Conservation (phyloP, 768 basidiomycete species). For the Tephrocybe rancida region DNA sequence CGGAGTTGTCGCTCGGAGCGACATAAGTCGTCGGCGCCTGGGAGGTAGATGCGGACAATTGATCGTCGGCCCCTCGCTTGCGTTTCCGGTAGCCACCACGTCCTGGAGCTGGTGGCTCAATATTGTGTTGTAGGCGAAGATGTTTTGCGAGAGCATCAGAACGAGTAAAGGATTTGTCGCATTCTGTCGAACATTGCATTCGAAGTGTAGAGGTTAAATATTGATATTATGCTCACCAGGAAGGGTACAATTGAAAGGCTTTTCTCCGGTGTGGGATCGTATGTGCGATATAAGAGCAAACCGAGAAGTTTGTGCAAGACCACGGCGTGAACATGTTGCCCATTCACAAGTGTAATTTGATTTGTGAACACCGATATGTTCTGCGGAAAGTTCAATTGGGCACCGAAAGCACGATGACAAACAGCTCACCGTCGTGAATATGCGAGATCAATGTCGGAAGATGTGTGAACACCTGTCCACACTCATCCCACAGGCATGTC, state of each 20-base stretch:
- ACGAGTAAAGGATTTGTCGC: slow-evolving; percentile 93
- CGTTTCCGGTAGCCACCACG: slow-evolving; percentile 73
- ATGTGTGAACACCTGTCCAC: slow-evolving; percentile 71
- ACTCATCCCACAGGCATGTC: slow-evolving; percentile 85
- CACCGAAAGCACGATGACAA: not conserved
- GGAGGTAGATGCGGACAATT: slow-evolving; percentile 24
- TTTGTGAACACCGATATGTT: slow-evolving; percentile 82
- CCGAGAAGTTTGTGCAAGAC: slow-evolving; percentile 83
- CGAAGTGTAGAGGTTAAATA: not conserved
- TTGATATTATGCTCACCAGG: slow-evolving; percentile 59
- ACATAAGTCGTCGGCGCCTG: slow-evolving; percentile 24
- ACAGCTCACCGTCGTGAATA: slow-evolving; percentile 71
- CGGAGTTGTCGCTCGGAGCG: slow-evolving; percentile 22
- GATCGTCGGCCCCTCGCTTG: slow-evolving; percentile 55
- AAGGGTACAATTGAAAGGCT: slow-evolving; percentile 82
- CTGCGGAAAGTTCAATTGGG: slow-evolving; percentile 33
- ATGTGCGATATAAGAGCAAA: slow-evolving; percentile 92
- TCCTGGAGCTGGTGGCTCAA: slow-evolving; percentile 71
- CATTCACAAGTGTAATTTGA: slow-evolving; percentile 91
- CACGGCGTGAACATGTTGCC: slow-evolving; percentile 77
- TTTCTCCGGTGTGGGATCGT: slow-evolving; percentile 92
- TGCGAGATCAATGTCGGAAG: slow-evolving; percentile 79
- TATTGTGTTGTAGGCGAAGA: slow-evolving; percentile 86
- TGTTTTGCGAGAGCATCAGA: slow-evolving; percentile 94
- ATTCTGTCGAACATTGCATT: slow-evolving; percentile 53